Base-by-base conservation (phyloP, 768 basidiomycete species). In the Glaciozyma antarctica region DNA sequence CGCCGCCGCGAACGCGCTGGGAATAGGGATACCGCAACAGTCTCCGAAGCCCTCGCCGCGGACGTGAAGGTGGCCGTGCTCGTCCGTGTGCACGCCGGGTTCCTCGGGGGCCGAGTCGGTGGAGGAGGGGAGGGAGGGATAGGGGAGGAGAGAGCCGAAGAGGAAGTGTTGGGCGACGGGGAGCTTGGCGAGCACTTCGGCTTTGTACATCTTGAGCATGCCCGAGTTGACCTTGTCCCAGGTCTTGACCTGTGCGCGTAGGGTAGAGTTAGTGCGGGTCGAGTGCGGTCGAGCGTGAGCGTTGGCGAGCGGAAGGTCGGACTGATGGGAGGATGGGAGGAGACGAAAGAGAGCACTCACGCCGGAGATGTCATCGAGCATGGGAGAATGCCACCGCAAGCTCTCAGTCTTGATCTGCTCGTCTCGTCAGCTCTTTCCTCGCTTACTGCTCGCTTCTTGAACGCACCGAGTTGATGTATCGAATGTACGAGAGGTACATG, bases 131-230 rank as follows among this genome's bases (percentile, higher is more conserved):
- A 22, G 77, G 74, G 62, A 62, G 51, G 51, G 78, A 76, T 66
- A 77, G 66, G 45, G 76, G 71, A 87, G 70, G 17, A 95, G 79
- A 2, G 85, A 85, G 9, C 95, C 94, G 71, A 98, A 98, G 53
- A 93, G 80, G 76, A 97, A 93, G 77, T 99, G 95, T 77, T 98
- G 94, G 45, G 90, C 83, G 62, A 99, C 91, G 2, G 95, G 94
- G 3, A 98, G 85, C 73, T 97, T 97, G 64, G 86, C 88, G 16
- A 98, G 81, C 0, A 99, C 94, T 76, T 99, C 93, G 45, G 90
- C 93, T 52, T 81, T 81, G 78, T 93, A 98, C 94, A 99, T 98
- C 77, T 97, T 99, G 77, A 88, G 81, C 90, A 99, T 95, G 5
- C 94, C 94, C 8, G 81, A 77, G 76, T 98, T 97, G 70, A 97